Conservation (phyloP, 1,284 basidiomycete species). For the Kalmanozyma brasiliensis region DNA sequence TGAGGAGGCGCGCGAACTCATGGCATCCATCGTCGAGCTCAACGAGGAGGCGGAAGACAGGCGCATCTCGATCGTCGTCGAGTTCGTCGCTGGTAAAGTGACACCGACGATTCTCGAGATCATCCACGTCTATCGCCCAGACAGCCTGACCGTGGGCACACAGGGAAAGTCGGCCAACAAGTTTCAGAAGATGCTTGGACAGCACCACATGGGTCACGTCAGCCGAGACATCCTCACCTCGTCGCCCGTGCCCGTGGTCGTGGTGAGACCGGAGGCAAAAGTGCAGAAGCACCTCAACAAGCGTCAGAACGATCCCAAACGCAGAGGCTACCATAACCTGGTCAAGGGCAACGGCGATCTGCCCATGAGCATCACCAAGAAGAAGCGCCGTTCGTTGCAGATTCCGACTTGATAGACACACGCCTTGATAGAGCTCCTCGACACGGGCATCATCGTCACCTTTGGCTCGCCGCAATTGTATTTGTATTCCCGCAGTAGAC, state of each 20-base stretch:
- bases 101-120: constrained; percentile 80
- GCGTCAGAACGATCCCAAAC: constrained; percentile 63
- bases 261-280: constrained; percentile 65
- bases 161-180: constrained; percentile 72
- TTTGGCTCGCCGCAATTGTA: constrained; percentile 2
- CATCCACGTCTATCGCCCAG: constrained; percentile 93
- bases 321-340: constrained; percentile 63
- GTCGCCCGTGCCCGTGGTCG: constrained; percentile 66
- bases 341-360: constrained; percentile 50
- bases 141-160: constrained; percentile 92
- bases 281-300: constrained; percentile 66
- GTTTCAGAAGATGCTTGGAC: constrained; percentile 65
- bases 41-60: constrained; percentile 82
- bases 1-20: constrained; percentile 85
- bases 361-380: constrained; percentile 56
- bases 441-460: not conserved
- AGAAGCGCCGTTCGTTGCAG: constrained; percentile 43
- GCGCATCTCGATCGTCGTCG: constrained; percentile 90
- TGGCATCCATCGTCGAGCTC: constrained; percentile 83
- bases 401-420: constrained; percentile 15
- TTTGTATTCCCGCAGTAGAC: not conserved
- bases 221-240: constrained; percentile 62
- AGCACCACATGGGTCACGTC: constrained; percentile 60
- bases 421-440: not conserved
- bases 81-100: constrained; percentile 90